Evolutionary conservation across 768 basidiomycete species (phyloP), one percentile per base, ranked within the genome.

Genomic region (Tephrocybe sp.): DNA sequence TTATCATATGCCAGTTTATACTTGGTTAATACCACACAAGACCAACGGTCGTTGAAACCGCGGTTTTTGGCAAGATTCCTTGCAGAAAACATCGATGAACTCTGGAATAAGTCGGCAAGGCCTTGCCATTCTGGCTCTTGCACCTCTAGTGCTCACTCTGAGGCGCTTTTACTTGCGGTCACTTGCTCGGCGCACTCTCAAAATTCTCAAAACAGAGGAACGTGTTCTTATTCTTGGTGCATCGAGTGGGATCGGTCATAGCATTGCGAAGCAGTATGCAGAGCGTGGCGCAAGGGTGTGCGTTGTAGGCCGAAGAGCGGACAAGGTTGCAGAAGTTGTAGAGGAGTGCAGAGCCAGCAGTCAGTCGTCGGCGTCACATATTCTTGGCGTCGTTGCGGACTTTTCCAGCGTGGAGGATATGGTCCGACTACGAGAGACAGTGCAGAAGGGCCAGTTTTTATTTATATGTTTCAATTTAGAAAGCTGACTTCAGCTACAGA

Each of bases 171-270:
- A 58, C n/a, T 43, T 34, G 18, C 62, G 51, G 23, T 54, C 58
- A 1, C 50, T 51, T 1, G 45, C 50, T 21, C 50, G 42, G 2
- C 56, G 58, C 1, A 26, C 50, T 1, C 41, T 51, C 14, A 57
- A 50, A 32, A 45, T 60, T 30, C 40, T 53, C 1, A 46, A 51
- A 28, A 50, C 39, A 11, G 57, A 73, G 2, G 93, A 96, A 63
- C 81, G 90, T 0, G 86, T 94, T 5, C 65, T 97, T 1, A 73
- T 97, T 42, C 66, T 97, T 6, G 94, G 94, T 4, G 92, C 87
- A 1, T 88, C 90, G 1, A 86, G 86, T 41, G 94, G 94, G 0
- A 83, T 96, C 21, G 94, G 94, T 1, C 76, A 79, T 37, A 73
- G 78, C 3, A 71, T 95, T 38, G 90, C 91, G 1, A 71, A 75